Conservation (phyloP, 805 yeast species). For the Metschnikowia drakensbergensis region DNA sequence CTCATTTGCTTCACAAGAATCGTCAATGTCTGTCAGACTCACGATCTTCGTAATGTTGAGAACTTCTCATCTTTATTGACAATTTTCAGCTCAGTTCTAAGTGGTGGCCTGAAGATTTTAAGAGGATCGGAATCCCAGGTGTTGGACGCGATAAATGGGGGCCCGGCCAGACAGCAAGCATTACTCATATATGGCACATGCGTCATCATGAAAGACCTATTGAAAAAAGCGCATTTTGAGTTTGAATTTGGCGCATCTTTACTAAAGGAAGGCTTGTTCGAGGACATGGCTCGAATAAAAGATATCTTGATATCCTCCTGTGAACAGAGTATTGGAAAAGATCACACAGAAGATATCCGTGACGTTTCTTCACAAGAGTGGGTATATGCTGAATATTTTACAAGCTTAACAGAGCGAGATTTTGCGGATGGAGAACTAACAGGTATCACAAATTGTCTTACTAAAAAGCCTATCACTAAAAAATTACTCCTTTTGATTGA, state of each 20-base stretch:
- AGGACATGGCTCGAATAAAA: constrained; percentile 35
- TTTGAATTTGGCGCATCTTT: constrained; percentile 44
- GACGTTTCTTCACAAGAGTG: neutral
- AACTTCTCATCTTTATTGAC: constrained; percentile 39
- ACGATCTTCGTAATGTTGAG: constrained; percentile 29
- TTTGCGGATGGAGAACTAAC: constrained; percentile 1
- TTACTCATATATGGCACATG: constrained; percentile 49
- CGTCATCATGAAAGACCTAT: constrained; percentile 42
- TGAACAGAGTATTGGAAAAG: neutral
- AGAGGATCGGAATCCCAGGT: neutral
- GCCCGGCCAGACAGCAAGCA: constrained; percentile 10
- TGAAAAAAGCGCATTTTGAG: constrained; percentile 36
- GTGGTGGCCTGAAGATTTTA: constrained; percentile 42
- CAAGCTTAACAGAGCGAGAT: neutral
- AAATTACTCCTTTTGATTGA: neutral
- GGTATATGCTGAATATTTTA: neutral
- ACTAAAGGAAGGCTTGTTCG: constrained; percentile 69
- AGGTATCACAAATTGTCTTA: neutral
- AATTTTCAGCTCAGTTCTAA: constrained; percentile 56
- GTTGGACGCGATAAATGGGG: neutral
- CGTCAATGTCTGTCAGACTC: constrained; percentile 36
- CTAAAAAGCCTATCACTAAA: neutral
- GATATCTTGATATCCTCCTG: neutral
- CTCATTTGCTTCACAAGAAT: constrained; percentile 53
- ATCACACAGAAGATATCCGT: neutral